Evolutionary conservation across 2,329 filamentous ascomycete genomes (phyloP), one percentile per base, ranked within the genome.

Genomic region (Fusarium citri): DNA sequence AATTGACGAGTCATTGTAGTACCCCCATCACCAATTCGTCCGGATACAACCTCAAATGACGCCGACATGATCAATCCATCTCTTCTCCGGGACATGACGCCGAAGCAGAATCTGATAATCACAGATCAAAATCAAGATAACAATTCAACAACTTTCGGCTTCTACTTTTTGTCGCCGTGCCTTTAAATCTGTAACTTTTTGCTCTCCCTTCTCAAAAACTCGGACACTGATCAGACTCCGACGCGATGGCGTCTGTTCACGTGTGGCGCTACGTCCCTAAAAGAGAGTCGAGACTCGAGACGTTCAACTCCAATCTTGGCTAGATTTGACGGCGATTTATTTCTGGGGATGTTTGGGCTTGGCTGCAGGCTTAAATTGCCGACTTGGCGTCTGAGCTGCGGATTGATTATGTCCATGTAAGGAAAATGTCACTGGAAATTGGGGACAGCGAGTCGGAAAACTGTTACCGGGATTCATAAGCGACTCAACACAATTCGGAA

Each of bases 181-280:
- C 8, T 3, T 53, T 10, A 0, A 4, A 34, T 10, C 6, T 12
- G 40, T 23, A 16, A 8, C 6, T 40, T 55, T 4, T 16, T 8
- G 10, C 23, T 11, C 25, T 40, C 1, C 4, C 55, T 26, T 40
- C 34, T 12, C 18, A 15, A 34, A 22, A 18, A 16, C 11, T 71
- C 67, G 67, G 67, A 28, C 2, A 8, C 26, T 70, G 48, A 70
- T 59, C 12, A 64, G 68, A 49, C 47, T 47, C 67, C 67, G 67
- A 64, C 20, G 34, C 46, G 28, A 53, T 56, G 50, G 55, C 46
- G 50, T 41, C 26, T 15, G 45, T 37, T 45, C 56, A 67, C 42
- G 56, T 58, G 66, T 37, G 7, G 40, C 31, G 30, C 59, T 58
- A 50, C 50, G 25, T 37, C 25, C 28, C 20, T 6, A n/a, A n/a